A percentile compares a stretch with the other conserved stretches of the same genome.
Conservation (phyloP, 768 basidiomycete genomes). For the Lactifluus rugatus region DNA sequence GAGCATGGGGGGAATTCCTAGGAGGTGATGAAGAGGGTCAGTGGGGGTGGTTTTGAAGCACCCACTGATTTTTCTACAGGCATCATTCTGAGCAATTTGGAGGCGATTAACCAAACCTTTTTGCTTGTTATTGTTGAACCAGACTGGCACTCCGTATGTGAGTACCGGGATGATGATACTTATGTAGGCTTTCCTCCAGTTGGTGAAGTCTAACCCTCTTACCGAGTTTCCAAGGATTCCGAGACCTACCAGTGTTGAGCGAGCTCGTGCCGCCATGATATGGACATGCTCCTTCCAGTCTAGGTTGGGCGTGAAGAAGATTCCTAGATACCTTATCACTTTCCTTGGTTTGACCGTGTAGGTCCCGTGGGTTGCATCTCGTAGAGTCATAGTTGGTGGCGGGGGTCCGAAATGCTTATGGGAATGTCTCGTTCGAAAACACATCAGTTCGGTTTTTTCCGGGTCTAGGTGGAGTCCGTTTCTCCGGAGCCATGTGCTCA, state of each 20-base stretch:
- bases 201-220: background rate
- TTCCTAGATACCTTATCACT: background rate
- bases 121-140: too few relatives aligned
- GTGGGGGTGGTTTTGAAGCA: too few relatives aligned
- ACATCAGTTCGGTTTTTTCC: background rate
- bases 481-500: background rate
- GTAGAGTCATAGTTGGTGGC: too few relatives aligned
- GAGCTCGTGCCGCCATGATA: background rate
- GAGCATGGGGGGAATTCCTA: too few relatives aligned
- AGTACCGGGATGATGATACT: too few relatives aligned
- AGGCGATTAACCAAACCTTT: too few relatives aligned
- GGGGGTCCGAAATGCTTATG: too few relatives aligned
- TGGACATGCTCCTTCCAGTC: background rate
- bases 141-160: too few relatives aligned
- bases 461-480: background rate
- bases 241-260: background rate
- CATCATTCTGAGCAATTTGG: too few relatives aligned
- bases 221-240: background rate
- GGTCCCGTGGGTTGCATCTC: too few relatives aligned
- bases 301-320: background rate
- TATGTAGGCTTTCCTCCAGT: background rate
- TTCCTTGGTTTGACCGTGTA: background rate
- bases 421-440: background rate
- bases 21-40: too few relatives aligned
- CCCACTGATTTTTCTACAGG: too few relatives aligned